Evolutionary conservation across 2,329 filamentous ascomycete genomes (phyloP), one percentile per base, ranked within the genome.

Genomic region (Pezicula rhizophila): DNA sequence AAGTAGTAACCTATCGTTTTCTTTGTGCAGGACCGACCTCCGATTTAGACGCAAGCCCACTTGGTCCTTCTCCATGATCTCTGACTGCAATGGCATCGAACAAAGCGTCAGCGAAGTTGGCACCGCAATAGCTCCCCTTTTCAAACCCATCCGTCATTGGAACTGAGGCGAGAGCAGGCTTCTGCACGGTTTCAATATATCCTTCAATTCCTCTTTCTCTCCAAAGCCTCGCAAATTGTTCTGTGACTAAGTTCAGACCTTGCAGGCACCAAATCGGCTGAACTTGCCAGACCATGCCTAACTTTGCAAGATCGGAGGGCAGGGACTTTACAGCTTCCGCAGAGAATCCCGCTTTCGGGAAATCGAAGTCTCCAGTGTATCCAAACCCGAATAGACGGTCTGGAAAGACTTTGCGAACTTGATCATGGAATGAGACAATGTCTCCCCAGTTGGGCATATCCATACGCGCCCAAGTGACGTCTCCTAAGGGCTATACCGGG

Each of bases 231-330:
- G 59, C 57, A 54, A 68, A 66, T 52, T 62, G 55, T 45, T 68
- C 64, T 4, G 65, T 62, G 14, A 57, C 54, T 46, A 64, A 53
- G 48, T 68, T 67, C 15, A 68, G 50, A 0, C 68, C 68, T 38
- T 66, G 62, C 11, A 68, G 45, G 20, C 57, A 57, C 64, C 66
- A 70, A 46, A 70, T 68, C 2, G 67, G 68, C 61, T 71, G 67
- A 1, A 70, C 66, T 48, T 71, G 68, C 68, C 67, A 71, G 4
- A 66, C 64, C 6, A 70, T 56, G 8, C 66, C 64, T 52, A 68
- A 57, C 53, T 67, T 66, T 47, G 68, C 65, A 47, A 70, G 43
- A 42, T 68, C 65, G 23, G 53, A 52, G 20, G 57, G 62, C 8
- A 69, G 56, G 0, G 57, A 60, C 48, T 64, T 60, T 12, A 69